These are phyloP conservation scores for Trichoderma sp. DNA, from an alignment of 2,329 filamentous ascomycete species.

Conservation along the genomic window DNA sequence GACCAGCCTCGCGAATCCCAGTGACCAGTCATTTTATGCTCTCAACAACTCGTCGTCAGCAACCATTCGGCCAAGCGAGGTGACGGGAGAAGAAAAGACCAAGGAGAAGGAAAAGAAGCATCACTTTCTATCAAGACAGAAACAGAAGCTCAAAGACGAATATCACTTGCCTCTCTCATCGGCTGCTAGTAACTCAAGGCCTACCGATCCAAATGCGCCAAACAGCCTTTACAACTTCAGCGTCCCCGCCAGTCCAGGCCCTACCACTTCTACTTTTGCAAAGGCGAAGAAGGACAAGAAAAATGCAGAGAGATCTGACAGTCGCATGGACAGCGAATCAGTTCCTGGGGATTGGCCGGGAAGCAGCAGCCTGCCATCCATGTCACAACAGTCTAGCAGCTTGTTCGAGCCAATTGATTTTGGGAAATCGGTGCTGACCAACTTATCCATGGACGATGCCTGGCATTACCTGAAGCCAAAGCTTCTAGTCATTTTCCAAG, in stretches of 20 bases:
- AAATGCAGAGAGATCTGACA: conserved; percentile 65
- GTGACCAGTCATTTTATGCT: conserved; percentile 66
- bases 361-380: conserved; percentile 52
- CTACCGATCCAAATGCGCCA: conserved; percentile 73
- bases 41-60: conserved; percentile 75
- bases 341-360: conserved; percentile 53
- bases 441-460: conserved; percentile 77
- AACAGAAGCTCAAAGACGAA: conserved; percentile 77
- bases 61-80: conserved; percentile 68
- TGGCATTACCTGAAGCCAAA: conserved; percentile 80
- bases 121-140: conserved; percentile 76
- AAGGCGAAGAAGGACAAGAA: conserved; percentile 89
- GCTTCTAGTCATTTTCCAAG: conserved; percentile 76
- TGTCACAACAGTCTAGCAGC: conserved; percentile 43
- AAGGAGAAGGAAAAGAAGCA: conserved; percentile 69
- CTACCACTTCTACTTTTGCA: conserved; percentile 66
- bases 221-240: conserved; percentile 79
- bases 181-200: conserved; percentile 73
- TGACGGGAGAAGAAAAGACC: conserved; percentile 51
- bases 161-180: conserved; percentile 72
- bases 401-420: conserved; percentile 58
- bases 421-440: conserved; percentile 58
- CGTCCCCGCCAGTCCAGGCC: conserved; percentile 69
- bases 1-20: conserved; percentile 66
- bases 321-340: conserved; percentile 55